These are phyloP conservation scores for Penicillium dipodomyicola DNA, from an alignment of 495 filamentous ascomycete species.

Conservation along the genomic window DNA sequence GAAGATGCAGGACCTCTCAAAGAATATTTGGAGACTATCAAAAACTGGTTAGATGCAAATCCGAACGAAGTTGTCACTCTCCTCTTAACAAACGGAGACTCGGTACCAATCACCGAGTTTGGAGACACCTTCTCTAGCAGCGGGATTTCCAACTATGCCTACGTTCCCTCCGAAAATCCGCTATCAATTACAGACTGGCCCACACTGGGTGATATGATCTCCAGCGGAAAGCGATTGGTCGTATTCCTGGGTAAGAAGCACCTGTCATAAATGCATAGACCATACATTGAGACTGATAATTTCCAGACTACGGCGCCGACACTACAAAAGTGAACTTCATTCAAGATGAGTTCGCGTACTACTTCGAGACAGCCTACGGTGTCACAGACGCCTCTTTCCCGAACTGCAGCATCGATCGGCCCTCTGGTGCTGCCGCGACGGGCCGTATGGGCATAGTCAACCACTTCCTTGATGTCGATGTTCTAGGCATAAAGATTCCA, in stretches of 20 bases:
- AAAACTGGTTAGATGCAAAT: slow-evolving; percentile 62
- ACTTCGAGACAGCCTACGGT: slow-evolving; percentile 70
- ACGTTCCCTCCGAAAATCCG: slow-evolving; percentile 41
- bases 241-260: slow-evolving; percentile 52
- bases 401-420: slow-evolving; percentile 63
- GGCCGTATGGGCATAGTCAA: slow-evolving; percentile 58
- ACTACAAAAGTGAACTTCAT: slow-evolving; percentile 55
- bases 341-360: slow-evolving; percentile 65
- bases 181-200: slow-evolving; percentile 55
- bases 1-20: slow-evolving; percentile 62
- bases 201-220: slow-evolving; percentile 60
- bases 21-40: slow-evolving; percentile 56
- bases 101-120: slow-evolving; percentile 47
- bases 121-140: slow-evolving; percentile 51
- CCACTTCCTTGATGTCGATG: slow-evolving; percentile 44
- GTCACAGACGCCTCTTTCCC: slow-evolving; percentile 49
- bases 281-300: neutral
- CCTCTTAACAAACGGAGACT: slow-evolving; percentile 66
- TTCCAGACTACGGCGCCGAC: slow-evolving; percentile 49
- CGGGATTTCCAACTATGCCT: slow-evolving; percentile 59
- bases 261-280: neutral
- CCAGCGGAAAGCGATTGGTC: slow-evolving; percentile 56
- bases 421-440: slow-evolving; percentile 42
- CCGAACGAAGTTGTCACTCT: slow-evolving; percentile 68
- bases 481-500: slow-evolving; percentile 53